Conservation (phyloP, 1,284 basidiomycete species). For the Sporisorium reilianum region DNA sequence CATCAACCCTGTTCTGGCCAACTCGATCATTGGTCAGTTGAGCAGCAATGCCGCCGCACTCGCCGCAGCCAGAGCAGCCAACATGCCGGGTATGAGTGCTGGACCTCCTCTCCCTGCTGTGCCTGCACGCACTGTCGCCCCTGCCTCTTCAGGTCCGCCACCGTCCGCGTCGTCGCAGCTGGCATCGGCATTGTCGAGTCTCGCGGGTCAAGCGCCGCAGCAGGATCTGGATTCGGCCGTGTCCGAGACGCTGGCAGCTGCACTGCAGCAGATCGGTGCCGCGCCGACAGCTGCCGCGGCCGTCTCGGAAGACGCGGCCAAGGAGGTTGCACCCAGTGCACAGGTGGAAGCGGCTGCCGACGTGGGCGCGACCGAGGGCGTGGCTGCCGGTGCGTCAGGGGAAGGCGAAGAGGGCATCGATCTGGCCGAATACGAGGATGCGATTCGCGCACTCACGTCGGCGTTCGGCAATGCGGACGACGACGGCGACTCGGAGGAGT, state of each 20-base stretch:
- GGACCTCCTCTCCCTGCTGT: constrained; percentile 24
- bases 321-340: constrained; percentile 1
- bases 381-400: constrained; percentile 10
- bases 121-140: constrained; percentile 14
- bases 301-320: constrained; percentile 2
- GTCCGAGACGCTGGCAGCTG: constrained; percentile 58
- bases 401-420: constrained; percentile 52
- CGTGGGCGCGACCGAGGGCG: not conserved
- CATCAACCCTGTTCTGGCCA: constrained; percentile 46
- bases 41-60: constrained; percentile 51
- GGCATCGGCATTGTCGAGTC: constrained; percentile 48
- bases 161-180: constrained; percentile 32
- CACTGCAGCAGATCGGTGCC: constrained; percentile 56
- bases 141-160: constrained; percentile 7
- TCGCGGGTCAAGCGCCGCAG: constrained; percentile 32
- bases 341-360: constrained; percentile 7
- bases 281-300: constrained; percentile 8
- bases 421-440: constrained; percentile 58
- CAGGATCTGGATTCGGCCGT: constrained; percentile 60
- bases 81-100: constrained; percentile 25
- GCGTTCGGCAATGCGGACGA: constrained; percentile 46
- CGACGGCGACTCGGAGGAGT: constrained; percentile 44
- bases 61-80: constrained; percentile 31
- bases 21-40: constrained; percentile 43
- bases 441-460: constrained; percentile 57